Conservation (phyloP, 805 yeast species). For the Yarrowia hollandica region DNA sequence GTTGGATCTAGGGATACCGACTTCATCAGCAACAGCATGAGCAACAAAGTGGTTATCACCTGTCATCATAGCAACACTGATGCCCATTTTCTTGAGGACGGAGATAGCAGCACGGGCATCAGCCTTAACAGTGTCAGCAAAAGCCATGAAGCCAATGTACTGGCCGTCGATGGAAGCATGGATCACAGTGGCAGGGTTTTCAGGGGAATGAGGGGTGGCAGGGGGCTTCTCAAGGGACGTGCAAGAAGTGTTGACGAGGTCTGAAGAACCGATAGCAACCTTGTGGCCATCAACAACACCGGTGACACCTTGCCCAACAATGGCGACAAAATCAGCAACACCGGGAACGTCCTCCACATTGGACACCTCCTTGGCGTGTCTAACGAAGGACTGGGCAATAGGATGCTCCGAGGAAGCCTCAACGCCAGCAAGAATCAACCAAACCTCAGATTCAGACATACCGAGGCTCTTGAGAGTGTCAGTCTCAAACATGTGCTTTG, state of each 20-base stretch:
- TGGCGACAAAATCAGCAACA: conserved; percentile 36
- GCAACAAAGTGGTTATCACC: conserved; percentile 79
- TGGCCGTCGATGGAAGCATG: conserved; percentile 59
- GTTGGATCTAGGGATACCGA: conserved; percentile 64
- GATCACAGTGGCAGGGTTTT: conserved; percentile 47
- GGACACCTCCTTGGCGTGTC: conserved; percentile 39
- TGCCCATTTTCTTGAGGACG: conserved; percentile 53
- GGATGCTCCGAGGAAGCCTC: conserved; percentile 87
- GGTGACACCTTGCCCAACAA: conserved; percentile 42
- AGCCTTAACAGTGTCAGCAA: conserved; percentile 65
- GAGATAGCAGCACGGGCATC: conserved; percentile 64
- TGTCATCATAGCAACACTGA: conserved; percentile 78
- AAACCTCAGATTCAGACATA: conserved; percentile 42
- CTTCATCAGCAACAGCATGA: conserved; percentile 56
- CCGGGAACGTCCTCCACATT: conserved; percentile 23
- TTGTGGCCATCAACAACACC: conserved; percentile 38
- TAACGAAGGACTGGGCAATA: conserved; percentile 68
- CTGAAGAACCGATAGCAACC: conserved; percentile 57
- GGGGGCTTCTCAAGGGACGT: not conserved
- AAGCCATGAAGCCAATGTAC: conserved; percentile 64
- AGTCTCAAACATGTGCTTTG: conserved; percentile 28
- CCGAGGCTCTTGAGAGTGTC: conserved; percentile 14
- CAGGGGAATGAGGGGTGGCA: conserved; percentile 7
- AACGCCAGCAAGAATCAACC: conserved; percentile 57
- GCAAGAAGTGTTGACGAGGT: conserved; percentile 26